Conservation (phyloP, 495 filamentous ascomycete species). For the Aspergillus cavernicola region DNA sequence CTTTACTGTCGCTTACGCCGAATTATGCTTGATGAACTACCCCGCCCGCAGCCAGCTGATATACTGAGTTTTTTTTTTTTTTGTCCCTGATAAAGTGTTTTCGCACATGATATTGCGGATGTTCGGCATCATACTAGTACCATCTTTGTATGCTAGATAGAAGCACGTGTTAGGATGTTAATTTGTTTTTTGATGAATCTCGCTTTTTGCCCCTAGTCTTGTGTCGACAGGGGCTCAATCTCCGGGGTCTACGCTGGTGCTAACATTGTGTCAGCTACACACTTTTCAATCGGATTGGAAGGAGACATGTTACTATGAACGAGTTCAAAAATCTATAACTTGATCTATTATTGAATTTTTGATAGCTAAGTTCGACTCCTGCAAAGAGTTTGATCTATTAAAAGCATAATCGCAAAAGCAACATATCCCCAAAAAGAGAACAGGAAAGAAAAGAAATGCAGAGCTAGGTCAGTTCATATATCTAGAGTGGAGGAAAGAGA, state of each 20-base stretch:
- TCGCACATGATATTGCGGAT: background rate
- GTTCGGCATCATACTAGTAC: background rate
- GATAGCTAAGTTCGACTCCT: background rate
- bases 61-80: background rate
- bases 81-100: background rate
- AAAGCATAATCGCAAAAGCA: background rate
- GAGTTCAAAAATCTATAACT: too few species aligned
- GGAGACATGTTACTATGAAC: too few species aligned
- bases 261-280: too few species aligned
- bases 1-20: background rate
- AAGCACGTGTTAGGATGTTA: background rate
- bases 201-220: background rate
- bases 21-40: conserved; percentile 1
- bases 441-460: background rate
- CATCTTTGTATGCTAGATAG: background rate
- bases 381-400: background rate
- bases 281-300: too few species aligned
- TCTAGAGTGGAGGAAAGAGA: too few species aligned
- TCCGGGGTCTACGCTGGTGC: too few species aligned
- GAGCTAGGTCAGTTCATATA: too few species aligned
- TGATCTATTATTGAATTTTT: background rate
- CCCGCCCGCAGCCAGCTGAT: background rate
- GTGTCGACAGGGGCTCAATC: too few species aligned
- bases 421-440: background rate
- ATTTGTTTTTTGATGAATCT: background rate